Evolutionary conservation across 2,329 filamentous ascomycete species (phyloP), one percentile per base, ranked within the genome.

Genomic region (Hymenoscyphus fructigenus): DNA sequence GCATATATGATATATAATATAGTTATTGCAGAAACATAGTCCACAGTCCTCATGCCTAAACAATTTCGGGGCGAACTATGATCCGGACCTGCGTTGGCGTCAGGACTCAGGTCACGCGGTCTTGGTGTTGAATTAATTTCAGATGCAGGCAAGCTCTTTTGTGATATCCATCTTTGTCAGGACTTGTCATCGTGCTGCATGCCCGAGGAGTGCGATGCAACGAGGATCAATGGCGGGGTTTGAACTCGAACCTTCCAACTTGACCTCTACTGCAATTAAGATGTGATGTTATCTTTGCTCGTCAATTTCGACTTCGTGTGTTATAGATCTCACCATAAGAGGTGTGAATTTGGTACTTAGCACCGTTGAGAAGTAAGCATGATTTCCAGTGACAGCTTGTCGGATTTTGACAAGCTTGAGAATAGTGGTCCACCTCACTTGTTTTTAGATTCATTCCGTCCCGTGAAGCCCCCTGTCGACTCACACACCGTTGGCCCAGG

Each of bases 21-120:
- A 15, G 29, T 32, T 12, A 20, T n/a, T 50, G 17, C 20, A 50
- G 34, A 50, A 23, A 50, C 38, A 62, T 68, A 62, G 58, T 36
- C 20, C 15, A 28, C 20, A 56, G n/a, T 64, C 34, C 17, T 64
- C 36, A 58, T 38, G 41, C 53, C 29, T 29, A 59, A 36, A 47
- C 47, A 58, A 38, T 55, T 23, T 59, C 60, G 56, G 60, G 26
- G 59, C 15, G 34, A 28, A 47, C 17, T 32, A 56, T 56, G 60
- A 59, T 61, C 53, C 57, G 62, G 38, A n/a, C 34, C 41, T 65
- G 58, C 26, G 53, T 34, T 61, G 56, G 47, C 53, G 26, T 34
- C 29, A 57, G 15, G 53, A n/a, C 47, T 34, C 57, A 34, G 26
- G 56, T 58, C 26, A 59, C 28, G 23, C 28, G 28, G 57, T n/a